Percentiles rank a stretch among this genome's conserved stretches.
phyloP scores from a whole-genome alignment of 208 protist species.

The Leishmania guyanensis region DNA sequence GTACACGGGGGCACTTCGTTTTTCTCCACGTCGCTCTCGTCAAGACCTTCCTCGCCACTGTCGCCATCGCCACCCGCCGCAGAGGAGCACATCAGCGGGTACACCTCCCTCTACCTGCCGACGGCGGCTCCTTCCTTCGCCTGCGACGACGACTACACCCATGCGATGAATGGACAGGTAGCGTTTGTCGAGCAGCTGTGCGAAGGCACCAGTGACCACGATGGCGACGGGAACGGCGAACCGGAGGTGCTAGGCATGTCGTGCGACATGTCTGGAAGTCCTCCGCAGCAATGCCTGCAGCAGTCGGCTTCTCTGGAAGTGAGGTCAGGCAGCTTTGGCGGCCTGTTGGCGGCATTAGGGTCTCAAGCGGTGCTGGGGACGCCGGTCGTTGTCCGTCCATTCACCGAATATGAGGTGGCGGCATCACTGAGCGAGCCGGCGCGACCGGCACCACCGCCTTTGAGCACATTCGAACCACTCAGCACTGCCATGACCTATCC shows the following conservation, averaged over 20 bases:
- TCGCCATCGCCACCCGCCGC: background rate
- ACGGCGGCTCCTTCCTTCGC: background rate
- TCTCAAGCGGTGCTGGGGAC: background rate
- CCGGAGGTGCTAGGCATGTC: background rate
- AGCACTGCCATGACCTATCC: background rate
- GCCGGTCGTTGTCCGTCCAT: background rate
- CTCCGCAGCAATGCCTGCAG: background rate
- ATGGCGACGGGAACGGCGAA: background rate
- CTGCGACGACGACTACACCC: conserved; percentile 1
- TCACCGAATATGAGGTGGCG: background rate
- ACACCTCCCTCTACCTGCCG: background rate
- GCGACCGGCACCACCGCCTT: background rate
- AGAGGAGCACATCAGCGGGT: background rate
- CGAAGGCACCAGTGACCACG: background rate
- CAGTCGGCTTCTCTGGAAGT: background rate
- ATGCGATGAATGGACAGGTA: conserved; percentile 7
- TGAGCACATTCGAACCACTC: conserved; percentile 1
- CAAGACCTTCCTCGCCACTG: background rate
- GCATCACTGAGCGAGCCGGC: background rate
- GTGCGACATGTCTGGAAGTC: background rate
- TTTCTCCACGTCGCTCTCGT: conserved; percentile 5
- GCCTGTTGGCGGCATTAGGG: background rate
- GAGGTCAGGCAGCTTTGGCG: background rate
- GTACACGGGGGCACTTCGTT: background rate
- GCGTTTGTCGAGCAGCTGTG: conserved; percentile 6